These are phyloP conservation scores for Diaporthe citri DNA, from an alignment of 2,329 filamentous ascomycete genomes.

Conservation along the genomic window DNA sequence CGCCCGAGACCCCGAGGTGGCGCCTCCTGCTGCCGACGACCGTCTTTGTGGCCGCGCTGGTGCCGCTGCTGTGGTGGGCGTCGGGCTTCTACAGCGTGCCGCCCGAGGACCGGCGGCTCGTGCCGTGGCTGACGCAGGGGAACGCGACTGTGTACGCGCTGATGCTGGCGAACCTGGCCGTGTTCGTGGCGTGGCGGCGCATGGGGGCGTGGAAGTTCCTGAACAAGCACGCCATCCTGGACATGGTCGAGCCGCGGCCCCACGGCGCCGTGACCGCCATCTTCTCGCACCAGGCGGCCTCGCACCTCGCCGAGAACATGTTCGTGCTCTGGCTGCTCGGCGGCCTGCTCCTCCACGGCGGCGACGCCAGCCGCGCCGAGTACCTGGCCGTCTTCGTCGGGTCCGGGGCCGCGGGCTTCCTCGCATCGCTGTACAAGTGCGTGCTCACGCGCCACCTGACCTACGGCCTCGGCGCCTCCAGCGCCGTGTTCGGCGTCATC, in stretches of 20 bases:
- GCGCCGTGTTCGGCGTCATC: constrained; percentile 71
- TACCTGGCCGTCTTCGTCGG: constrained; percentile 77
- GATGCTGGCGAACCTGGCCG: constrained; percentile 68
- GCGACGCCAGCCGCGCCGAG: constrained; percentile 76
- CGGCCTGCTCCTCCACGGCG: constrained; percentile 75
- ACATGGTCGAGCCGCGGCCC: constrained; percentile 74
- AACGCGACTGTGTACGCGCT: constrained; percentile 74
- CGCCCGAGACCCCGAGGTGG: constrained; percentile 65
- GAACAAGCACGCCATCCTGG: constrained; percentile 76
- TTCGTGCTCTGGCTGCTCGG: constrained; percentile 75
- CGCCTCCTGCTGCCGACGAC: constrained; percentile 68
- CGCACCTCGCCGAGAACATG: constrained; percentile 76
- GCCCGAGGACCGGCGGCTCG: constrained; percentile 61
- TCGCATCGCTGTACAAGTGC: constrained; percentile 66
- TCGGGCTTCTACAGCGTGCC: constrained; percentile 64
- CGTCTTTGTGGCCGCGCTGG: constrained; percentile 59
- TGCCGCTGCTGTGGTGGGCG: constrained; percentile 52
- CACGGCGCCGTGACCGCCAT: constrained; percentile 71
- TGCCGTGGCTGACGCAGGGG: constrained; percentile 71
- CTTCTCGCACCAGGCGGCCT: constrained; percentile 76
- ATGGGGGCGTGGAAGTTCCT: constrained; percentile 75
- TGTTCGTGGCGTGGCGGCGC: constrained; percentile 71
- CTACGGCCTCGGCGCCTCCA: constrained; percentile 75
- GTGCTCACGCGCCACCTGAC: constrained; percentile 60
- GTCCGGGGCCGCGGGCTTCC: constrained; percentile 69